Conservation (phyloP, 139 green algal genomes). For the Picochlorum sp. region DNA sequence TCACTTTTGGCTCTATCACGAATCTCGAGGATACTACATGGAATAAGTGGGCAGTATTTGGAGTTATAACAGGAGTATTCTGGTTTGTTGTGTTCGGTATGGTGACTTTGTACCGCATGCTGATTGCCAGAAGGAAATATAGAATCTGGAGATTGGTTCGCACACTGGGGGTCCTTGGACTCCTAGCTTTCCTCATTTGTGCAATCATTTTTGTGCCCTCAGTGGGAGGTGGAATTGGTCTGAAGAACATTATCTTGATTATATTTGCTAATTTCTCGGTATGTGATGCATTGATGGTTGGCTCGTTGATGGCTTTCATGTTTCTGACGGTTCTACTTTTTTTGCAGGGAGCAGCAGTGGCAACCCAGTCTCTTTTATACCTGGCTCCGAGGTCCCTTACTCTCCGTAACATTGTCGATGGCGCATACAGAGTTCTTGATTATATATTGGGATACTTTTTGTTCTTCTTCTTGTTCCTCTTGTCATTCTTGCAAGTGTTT, state of each 20-base stretch:
- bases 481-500: slow-evolving; percentile 42
- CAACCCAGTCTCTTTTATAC: slow-evolving; percentile 21
- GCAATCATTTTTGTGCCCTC: slow-evolving; percentile 21
- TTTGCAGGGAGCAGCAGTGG: neutral
- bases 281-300: neutral
- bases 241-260: slow-evolving; percentile 32
- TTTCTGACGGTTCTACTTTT: too few relatives aligned
- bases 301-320: slow-evolving; percentile 4
- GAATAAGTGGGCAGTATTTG: slow-evolving; percentile 32
- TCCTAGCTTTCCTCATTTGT: slow-evolving; percentile 18
- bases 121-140: slow-evolving; percentile 20
- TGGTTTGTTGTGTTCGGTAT: slow-evolving; percentile 15
- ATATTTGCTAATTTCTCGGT: slow-evolving; percentile 29
- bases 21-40: slow-evolving; percentile 10
- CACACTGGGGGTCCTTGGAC: slow-evolving; percentile 1
- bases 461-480: slow-evolving; percentile 36
- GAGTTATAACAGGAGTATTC: slow-evolving; percentile 17
- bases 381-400: slow-evolving; percentile 2
- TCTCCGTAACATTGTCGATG: slow-evolving; percentile 22
- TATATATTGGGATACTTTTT: slow-evolving; percentile 32
- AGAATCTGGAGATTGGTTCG: slow-evolving; percentile 21
- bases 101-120: neutral
- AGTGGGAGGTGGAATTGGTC: slow-evolving; percentile 5
- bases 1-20: slow-evolving; percentile 18
- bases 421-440: slow-evolving; percentile 26